A percentile compares a stretch with the other conserved stretches of the same genome.
Evolutionary conservation across 148 eudicot genomes (phyloP).

Genomic region (Simmondsia chinensis): DNA sequence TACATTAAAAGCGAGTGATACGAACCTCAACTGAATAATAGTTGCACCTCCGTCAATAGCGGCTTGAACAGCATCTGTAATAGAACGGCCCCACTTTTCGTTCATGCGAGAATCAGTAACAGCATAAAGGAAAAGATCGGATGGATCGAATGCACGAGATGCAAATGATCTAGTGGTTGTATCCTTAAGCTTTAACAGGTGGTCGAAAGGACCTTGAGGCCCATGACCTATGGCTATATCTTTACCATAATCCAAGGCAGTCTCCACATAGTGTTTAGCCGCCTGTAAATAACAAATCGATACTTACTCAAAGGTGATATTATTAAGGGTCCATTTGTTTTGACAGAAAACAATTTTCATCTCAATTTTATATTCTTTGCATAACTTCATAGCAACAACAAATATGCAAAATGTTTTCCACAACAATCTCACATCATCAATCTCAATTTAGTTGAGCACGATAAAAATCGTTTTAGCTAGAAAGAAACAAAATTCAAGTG

Average conservation of each 20-base stretch:
- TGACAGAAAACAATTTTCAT: no score
- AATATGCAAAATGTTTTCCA: no score
- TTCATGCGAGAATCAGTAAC: constrained; percentile 99
- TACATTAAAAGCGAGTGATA: constrained; percentile 2
- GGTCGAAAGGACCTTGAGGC: constrained; percentile 86
- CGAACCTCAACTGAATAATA: constrained; percentile 81
- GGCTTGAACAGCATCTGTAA: constrained; percentile 68
- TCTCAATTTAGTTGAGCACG: no score
- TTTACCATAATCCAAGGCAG: constrained; percentile 73
- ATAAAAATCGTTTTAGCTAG: no score
- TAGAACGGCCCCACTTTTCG: constrained; percentile 76
- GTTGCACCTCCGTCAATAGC: constrained; percentile 95
- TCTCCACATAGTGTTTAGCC: constrained; percentile 75
- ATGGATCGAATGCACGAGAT: constrained; percentile 39
- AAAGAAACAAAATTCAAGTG: no score
- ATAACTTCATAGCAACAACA: no score
- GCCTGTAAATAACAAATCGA: constrained; percentile 34
- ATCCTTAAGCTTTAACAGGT: constrained; percentile 59
- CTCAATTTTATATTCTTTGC: no score
- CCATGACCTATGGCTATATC: constrained; percentile 69
- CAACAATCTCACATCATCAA: no score
- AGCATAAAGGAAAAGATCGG: constrained; percentile 73
- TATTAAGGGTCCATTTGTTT: no score
- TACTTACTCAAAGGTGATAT: no score
- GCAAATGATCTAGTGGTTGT: constrained; percentile 15